Evolutionary conservation across 371 early-diverging fungal species (phyloP).

Genomic region (Circinella minor): DNA sequence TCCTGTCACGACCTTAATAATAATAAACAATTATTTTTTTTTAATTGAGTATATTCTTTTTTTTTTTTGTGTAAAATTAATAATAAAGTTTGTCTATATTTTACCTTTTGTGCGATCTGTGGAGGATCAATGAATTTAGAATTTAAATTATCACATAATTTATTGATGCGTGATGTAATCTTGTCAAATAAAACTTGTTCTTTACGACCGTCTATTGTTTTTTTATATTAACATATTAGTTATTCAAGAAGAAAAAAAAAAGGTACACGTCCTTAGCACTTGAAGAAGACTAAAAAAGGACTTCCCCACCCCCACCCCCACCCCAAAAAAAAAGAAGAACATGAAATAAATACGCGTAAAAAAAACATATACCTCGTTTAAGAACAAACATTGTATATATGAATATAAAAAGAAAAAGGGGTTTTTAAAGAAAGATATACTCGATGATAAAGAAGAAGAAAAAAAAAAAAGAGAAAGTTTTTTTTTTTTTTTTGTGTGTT

Average conservation of each 20-base stretch:
- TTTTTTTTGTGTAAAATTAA: too few species aligned
- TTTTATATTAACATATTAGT: too few species aligned
- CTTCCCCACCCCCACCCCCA: too few species aligned
- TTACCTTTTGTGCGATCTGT: conserved; percentile 90
- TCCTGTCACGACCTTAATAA: conserved; percentile 70
- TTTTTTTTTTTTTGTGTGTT: neutral
- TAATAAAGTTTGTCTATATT: neutral
- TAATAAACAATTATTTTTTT: neutral
- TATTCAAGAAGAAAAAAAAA: too few species aligned
- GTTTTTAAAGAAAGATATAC: neutral
- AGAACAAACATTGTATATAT: conserved; percentile 69
- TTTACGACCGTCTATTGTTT: conserved; percentile 74
- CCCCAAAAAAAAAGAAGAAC: neutral
- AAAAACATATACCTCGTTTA: conserved; percentile 65
- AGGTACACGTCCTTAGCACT: too few species aligned
- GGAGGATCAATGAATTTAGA: conserved; percentile 92
- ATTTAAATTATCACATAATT: conserved; percentile 94
- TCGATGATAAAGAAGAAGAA: neutral
- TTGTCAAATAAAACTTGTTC: conserved; percentile 97
- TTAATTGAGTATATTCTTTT: neutral
- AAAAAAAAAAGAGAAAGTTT: neutral
- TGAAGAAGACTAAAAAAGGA: too few species aligned
- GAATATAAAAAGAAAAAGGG: neutral
- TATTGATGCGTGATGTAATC: conserved; percentile 84
- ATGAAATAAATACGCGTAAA: neutral